phyloP scores from a whole-genome alignment of 2,329 filamentous ascomycete genomes.

The Mollisia scopiformis region DNA sequence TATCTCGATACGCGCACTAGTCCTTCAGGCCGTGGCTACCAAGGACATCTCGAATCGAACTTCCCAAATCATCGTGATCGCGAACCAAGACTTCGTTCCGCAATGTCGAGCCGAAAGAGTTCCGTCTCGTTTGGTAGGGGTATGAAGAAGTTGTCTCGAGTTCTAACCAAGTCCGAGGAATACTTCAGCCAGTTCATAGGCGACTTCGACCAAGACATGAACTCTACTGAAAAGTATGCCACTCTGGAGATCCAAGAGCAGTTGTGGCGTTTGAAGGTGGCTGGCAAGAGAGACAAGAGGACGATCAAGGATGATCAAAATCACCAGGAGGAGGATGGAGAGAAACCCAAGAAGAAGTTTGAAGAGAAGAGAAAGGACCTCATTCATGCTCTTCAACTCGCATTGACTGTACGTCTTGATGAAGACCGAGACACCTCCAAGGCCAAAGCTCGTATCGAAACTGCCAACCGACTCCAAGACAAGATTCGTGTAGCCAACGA shows the following conservation, averaged over 20 bases:
- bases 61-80: neutral
- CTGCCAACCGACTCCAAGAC: conserved; percentile 18
- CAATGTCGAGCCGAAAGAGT: neutral
- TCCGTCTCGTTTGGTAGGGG: conserved; percentile 13
- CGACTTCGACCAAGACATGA: conserved; percentile 24
- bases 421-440: neutral
- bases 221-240: conserved; percentile 20
- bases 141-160: conserved; percentile 14
- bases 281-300: conserved; percentile 12
- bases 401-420: neutral
- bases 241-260: conserved; percentile 12
- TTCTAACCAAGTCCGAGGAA: conserved; percentile 22
- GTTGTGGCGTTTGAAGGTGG: conserved; percentile 24
- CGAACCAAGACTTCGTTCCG: neutral
- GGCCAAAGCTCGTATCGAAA: conserved; percentile 11
- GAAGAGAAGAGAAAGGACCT: conserved; percentile 2
- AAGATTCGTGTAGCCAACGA: conserved; percentile 18
- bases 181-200: conserved; percentile 26
- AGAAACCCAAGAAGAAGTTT: conserved; percentile 9
- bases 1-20: neutral
- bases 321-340: neutral
- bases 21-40: neutral
- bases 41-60: neutral
- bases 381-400: conserved; percentile 11
- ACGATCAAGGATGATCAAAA: conserved; percentile 6